Conservation (phyloP, 2,329 filamentous ascomycete genomes). For the Microsporum audouinii region DNA sequence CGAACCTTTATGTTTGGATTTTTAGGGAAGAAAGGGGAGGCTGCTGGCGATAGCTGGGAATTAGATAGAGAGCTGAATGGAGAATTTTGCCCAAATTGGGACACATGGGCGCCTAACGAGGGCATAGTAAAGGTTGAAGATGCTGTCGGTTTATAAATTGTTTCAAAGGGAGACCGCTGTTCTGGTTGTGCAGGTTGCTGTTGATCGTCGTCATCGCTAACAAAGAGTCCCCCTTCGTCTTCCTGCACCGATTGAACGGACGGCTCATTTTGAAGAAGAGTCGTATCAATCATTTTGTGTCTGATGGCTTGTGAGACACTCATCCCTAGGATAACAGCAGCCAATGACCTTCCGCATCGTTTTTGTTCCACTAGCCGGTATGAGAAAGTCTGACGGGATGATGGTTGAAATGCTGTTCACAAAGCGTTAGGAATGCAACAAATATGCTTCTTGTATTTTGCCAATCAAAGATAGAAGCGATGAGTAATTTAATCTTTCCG, state of each 20-base stretch:
- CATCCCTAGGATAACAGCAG: slow-evolving; percentile 47
- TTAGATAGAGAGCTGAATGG: background rate
- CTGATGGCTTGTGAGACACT: slow-evolving; percentile 41
- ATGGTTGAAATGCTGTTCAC: slow-evolving; percentile 31
- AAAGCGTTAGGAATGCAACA: background rate
- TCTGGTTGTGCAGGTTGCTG: background rate
- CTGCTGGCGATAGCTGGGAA: slow-evolving; percentile 11
- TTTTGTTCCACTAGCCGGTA: slow-evolving; percentile 47
- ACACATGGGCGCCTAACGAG: background rate
- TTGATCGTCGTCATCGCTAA: slow-evolving; percentile 25
- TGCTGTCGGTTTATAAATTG: background rate
- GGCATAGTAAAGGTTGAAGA: background rate
- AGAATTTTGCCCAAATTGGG: background rate
- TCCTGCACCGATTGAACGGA: slow-evolving; percentile 20
- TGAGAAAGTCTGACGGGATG: slow-evolving; percentile 44
- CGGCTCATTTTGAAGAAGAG: slow-evolving; percentile 23
- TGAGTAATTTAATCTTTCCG: background rate
- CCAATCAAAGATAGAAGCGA: background rate
- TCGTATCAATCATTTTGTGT: slow-evolving; percentile 40
- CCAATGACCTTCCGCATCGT: slow-evolving; percentile 43
- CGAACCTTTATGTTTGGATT: background rate
- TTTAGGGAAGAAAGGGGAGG: slow-evolving; percentile 11
- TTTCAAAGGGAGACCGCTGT: background rate
- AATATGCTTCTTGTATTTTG: background rate
- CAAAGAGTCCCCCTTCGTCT: slow-evolving; percentile 28